phyloP scores from a whole-genome alignment of 495 filamentous ascomycete genomes.

The Hypoxylon cercidicola region DNA sequence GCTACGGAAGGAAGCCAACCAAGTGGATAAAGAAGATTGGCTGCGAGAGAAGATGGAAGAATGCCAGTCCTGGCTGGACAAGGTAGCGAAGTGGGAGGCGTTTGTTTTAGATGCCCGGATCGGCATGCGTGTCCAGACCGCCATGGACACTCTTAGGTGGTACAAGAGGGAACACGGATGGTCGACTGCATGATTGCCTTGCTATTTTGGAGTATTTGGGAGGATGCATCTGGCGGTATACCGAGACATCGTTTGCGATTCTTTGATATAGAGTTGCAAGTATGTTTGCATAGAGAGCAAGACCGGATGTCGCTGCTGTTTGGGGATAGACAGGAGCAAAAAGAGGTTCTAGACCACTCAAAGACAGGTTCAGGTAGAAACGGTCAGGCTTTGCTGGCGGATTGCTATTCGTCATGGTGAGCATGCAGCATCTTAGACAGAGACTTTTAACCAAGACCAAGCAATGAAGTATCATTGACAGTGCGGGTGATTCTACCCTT shows the following conservation, averaged over 20 bases:
- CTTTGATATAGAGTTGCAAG: conserved; percentile 15
- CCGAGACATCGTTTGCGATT: background rate
- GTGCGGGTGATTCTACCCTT: too few relatives aligned
- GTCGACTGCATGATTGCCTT: conserved; percentile 30
- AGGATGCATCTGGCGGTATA: conserved; percentile 14
- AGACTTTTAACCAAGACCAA: too few relatives aligned
- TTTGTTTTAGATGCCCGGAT: conserved; percentile 90
- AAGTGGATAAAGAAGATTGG: conserved; percentile 52
- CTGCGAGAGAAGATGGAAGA: conserved; percentile 67
- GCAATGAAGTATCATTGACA: too few relatives aligned
- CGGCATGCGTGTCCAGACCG: conserved; percentile 85
- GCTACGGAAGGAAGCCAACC: conserved; percentile 23
- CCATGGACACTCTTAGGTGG: conserved; percentile 78
- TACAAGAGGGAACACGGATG: conserved; percentile 61
- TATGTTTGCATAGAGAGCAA: conserved; percentile 2
- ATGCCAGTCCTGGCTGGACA: conserved; percentile 78
- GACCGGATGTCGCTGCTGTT: background rate
- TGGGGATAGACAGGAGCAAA: background rate
- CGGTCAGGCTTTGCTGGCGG: conserved; percentile 1
- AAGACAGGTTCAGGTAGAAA: background rate
- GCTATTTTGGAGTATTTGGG: conserved; percentile 1
- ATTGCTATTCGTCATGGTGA: background rate
- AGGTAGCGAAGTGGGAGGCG: conserved; percentile 82
- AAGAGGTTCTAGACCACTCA: background rate
- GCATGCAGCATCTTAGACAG: background rate